Conservation (phyloP, 2,329 filamentous ascomycete species). For the Beauveria pseudobassiana region DNA sequence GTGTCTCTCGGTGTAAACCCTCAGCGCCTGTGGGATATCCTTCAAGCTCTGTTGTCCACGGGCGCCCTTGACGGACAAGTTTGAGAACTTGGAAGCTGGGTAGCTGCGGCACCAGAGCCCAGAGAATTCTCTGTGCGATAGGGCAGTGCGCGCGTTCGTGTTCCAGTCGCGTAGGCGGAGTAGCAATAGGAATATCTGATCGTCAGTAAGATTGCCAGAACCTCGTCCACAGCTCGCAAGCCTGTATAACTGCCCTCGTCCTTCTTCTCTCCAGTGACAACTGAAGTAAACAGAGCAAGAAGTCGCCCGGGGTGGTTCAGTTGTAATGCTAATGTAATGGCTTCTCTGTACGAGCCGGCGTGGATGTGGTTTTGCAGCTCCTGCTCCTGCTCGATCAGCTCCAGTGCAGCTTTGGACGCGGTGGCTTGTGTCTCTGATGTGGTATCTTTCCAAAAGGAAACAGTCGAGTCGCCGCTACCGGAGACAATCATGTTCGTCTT, state of each 20-base stretch:
- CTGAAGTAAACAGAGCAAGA: conserved; percentile 73
- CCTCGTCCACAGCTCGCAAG: conserved; percentile 68
- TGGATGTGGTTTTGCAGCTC: conserved; percentile 89
- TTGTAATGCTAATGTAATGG: conserved; percentile 83
- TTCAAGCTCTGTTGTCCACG: conserved; percentile 60
- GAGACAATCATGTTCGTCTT: conserved; percentile 70
- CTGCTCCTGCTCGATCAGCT: conserved; percentile 89
- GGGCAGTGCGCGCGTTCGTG: conserved; percentile 83
- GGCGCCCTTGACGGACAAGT: conserved; percentile 53
- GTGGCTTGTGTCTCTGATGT: conserved; percentile 71
- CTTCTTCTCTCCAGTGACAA: conserved; percentile 55
- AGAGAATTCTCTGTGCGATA: conserved; percentile 79
- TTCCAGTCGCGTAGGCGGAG: conserved; percentile 91
- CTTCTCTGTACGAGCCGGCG: conserved; percentile 80
- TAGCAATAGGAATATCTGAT: conserved; percentile 78
- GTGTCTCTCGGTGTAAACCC: conserved; percentile 86
- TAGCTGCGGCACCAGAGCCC: conserved; percentile 74
- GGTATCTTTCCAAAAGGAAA: conserved; percentile 95
- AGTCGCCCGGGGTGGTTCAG: conserved; percentile 90
- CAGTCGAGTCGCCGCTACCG: conserved; percentile 82
- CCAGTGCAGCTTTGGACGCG: conserved; percentile 64
- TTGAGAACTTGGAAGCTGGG: conserved; percentile 68
- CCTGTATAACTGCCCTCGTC: conserved; percentile 60
- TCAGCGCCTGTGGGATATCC: conserved; percentile 80
- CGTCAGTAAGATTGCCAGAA: conserved; percentile 66